phyloP scores from a whole-genome alignment of 2,329 filamentous ascomycete genomes.

The Diaporthe caulivora region DNA sequence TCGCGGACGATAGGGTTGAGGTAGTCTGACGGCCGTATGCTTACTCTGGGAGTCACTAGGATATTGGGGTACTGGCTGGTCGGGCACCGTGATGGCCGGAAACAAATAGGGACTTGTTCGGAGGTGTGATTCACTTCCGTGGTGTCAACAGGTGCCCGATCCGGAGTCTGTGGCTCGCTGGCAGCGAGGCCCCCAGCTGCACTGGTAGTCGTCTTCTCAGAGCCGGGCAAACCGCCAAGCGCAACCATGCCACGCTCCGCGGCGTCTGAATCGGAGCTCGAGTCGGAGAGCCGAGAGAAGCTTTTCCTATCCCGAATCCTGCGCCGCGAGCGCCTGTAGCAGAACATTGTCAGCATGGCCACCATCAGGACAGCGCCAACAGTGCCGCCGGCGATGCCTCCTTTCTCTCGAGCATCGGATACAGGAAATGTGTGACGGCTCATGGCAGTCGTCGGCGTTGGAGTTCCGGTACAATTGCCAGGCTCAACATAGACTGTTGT shows the following conservation, averaged over 20 bases:
- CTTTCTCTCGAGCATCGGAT: not conserved
- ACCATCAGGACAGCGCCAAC: not conserved
- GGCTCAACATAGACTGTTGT: not conserved
- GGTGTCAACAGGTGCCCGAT: not conserved
- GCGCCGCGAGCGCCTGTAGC: constrained; percentile 6
- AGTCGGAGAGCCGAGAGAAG: not conserved
- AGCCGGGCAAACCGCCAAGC: not conserved
- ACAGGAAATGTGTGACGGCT: not conserved
- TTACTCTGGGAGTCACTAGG: not conserved
- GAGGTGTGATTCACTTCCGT: not conserved
- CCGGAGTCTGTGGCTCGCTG: not conserved
- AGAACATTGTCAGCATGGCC: not conserved
- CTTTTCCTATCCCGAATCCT: not conserved
- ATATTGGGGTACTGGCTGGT: not conserved
- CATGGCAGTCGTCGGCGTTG: not conserved
- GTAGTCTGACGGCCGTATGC: constrained; percentile 1
- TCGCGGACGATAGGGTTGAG: constrained; percentile 18
- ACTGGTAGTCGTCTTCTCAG: not conserved
- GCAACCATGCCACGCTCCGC: constrained; percentile 5
- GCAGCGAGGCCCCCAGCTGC: not conserved
- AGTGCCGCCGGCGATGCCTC: constrained; percentile 9
- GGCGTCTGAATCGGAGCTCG: not conserved
- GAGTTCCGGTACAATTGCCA: not conserved
- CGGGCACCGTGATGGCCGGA: not conserved
- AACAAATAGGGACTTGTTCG: not conserved